phyloP scores from a whole-genome alignment of 495 filamentous ascomycete species.

The Daldinia concentrica region DNA sequence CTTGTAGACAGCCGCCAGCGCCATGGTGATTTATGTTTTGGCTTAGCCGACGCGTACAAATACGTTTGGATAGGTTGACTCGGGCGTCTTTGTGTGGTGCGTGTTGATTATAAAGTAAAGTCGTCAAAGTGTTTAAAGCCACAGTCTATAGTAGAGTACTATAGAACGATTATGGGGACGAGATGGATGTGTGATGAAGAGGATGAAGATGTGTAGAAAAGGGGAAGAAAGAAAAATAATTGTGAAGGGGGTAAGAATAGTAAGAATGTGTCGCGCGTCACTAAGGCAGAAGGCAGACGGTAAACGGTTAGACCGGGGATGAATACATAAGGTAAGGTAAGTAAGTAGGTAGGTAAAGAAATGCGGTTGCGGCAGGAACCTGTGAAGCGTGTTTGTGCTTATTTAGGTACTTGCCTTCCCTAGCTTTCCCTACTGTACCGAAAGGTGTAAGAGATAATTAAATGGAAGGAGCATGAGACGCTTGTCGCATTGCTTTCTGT shows the following conservation, averaged over 20 bases:
- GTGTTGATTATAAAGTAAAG: conserved; percentile 4
- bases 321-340: too few relatives aligned
- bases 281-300: conserved; percentile 6
- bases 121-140: neutral
- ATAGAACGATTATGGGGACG: neutral
- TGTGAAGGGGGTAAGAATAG: conserved; percentile 5
- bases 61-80: conserved; percentile 1
- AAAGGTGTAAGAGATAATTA: conserved; percentile 18
- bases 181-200: neutral
- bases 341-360: too few relatives aligned
- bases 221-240: conserved; percentile 5
- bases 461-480: conserved; percentile 32
- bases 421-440: conserved; percentile 13
- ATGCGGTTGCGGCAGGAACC: conserved; percentile 24
- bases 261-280: conserved; percentile 28
- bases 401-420: conserved; percentile 27
- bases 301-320: conserved; percentile 11
- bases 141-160: neutral
- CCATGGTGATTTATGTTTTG: conserved; percentile 57
- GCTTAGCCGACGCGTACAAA: conserved; percentile 12
- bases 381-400: conserved; percentile 8
- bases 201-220: conserved; percentile 10
- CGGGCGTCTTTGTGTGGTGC: conserved; percentile 11
- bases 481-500: conserved; percentile 26
- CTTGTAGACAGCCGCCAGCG: conserved; percentile 76